Conservation (phyloP, 331 rosid species). For the Acacia concinna region DNA sequence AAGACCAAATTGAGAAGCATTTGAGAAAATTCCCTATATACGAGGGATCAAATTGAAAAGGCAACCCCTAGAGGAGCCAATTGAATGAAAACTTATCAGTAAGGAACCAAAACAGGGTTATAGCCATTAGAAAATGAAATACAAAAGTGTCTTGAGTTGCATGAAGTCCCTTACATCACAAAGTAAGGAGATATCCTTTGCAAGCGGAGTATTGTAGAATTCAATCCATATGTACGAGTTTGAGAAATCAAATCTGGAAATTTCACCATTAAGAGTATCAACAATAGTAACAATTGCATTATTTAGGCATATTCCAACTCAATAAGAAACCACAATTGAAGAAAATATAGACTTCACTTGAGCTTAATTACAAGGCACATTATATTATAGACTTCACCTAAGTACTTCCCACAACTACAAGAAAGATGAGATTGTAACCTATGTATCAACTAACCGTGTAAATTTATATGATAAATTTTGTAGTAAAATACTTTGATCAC, state of each 20-base stretch:
- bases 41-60: neutral
- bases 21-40: neutral
- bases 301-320: slow-evolving; percentile 9
- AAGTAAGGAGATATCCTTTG: slow-evolving; percentile 66
- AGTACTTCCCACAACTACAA: neutral
- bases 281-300: slow-evolving; percentile 25
- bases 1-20: neutral
- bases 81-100: neutral
- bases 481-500: neutral
- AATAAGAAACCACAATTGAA: neutral
- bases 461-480: neutral
- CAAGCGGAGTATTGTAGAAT: slow-evolving; percentile 81
- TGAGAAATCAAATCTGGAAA: slow-evolving; percentile 78
- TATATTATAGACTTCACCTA: neutral
- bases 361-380: neutral
- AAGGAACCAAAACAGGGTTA: neutral
- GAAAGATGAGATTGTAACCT: neutral
- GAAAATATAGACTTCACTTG: neutral
- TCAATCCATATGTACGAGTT: slow-evolving; percentile 88
- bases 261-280: slow-evolving; percentile 18
- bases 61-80: neutral
- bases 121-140: neutral
- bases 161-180: slow-evolving; percentile 71
- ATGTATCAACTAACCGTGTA: neutral
- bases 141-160: slow-evolving; percentile 18